These are phyloP conservation scores for Rhodotorula sp. DNA, from an alignment of 1,284 basidiomycete genomes.

Conservation along the genomic window DNA sequence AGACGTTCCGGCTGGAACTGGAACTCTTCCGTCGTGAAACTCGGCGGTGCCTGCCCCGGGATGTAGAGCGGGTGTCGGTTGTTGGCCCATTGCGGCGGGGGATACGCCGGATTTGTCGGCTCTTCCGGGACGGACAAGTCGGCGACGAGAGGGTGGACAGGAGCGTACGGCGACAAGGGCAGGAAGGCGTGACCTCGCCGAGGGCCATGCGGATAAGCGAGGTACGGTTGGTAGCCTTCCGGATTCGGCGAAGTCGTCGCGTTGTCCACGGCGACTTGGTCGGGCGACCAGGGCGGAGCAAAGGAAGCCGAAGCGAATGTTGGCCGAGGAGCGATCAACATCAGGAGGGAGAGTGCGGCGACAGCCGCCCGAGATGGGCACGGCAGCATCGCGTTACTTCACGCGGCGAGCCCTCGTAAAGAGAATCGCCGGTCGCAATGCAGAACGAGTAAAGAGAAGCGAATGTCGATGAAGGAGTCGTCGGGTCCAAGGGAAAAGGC, in stretches of 20 bases:
- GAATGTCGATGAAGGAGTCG: neutral
- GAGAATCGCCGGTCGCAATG: too few relatives aligned
- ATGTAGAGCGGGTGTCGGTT: constrained; percentile 26
- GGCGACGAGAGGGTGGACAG: neutral
- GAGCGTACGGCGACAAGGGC: neutral
- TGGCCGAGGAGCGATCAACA: neutral
- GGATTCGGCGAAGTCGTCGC: neutral
- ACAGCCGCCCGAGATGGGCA: neutral
- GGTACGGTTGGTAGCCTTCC: constrained; percentile 14
- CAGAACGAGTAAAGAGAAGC: too few relatives aligned
- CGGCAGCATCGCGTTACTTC: neutral
- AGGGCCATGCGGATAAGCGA: constrained; percentile 5
- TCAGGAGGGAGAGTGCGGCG: neutral
- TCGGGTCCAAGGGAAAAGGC: neutral
- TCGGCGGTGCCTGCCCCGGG: neutral
- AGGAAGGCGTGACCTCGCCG: constrained; percentile 11
- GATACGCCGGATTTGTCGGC: constrained; percentile 16
- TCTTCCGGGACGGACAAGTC: constrained; percentile 1
- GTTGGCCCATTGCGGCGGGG: constrained; percentile 8
- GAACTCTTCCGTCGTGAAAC: constrained; percentile 7
- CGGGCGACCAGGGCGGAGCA: neutral
- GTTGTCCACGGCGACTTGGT: neutral
- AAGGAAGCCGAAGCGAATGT: neutral
- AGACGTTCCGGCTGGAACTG: neutral
- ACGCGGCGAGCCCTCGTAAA: neutral